A percentile compares a stretch with the other conserved stretches of the same genome.
Evolutionary conservation across 495 filamentous ascomycete species (phyloP).

Genomic region (Penicillium robsamsonii): DNA sequence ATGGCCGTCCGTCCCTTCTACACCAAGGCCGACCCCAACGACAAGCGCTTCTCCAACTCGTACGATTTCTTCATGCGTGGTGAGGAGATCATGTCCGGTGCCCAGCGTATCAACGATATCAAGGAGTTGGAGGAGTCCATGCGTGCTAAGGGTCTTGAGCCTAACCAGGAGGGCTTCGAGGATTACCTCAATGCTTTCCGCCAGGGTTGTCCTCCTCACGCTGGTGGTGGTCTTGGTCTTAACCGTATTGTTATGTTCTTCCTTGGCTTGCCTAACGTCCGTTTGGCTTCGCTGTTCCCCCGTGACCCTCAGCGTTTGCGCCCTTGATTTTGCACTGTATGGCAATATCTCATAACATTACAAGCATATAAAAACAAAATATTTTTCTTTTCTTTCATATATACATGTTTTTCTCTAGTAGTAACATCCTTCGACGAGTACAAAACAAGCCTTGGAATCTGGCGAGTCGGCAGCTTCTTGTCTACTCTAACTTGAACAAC

Average conservation of each 20-base stretch:
- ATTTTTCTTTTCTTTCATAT: neutral
- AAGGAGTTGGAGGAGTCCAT: slow-evolving; percentile 67
- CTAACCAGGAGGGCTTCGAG: slow-evolving; percentile 68
- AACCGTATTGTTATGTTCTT: slow-evolving; percentile 90
- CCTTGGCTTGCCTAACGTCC: slow-evolving; percentile 76
- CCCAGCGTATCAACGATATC: slow-evolving; percentile 79
- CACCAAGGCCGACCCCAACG: slow-evolving; percentile 71
- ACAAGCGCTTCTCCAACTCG: slow-evolving; percentile 70
- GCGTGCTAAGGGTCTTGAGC: slow-evolving; percentile 69
- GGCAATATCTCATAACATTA: neutral
- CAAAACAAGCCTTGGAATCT: neutral
- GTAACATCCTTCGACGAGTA: neutral
- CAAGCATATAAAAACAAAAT: slow-evolving; percentile 16
- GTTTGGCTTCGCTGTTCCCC: slow-evolving; percentile 75
- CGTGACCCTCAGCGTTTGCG: slow-evolving; percentile 79
- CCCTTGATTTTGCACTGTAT: slow-evolving; percentile 47
- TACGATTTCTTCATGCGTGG: slow-evolving; percentile 96
- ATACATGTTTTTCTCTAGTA: neutral
- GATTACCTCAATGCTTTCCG: slow-evolving; percentile 83
- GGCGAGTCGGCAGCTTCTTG: no score
- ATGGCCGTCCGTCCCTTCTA: slow-evolving; percentile 85
- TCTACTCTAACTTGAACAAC: neutral
- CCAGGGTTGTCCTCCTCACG: slow-evolving; percentile 76
- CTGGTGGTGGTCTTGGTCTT: slow-evolving; percentile 81
- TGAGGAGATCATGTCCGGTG: slow-evolving; percentile 85